Percentiles rank a stretch among this genome's conserved stretches.
These are phyloP conservation scores for Suillus luteus DNA, from an alignment of 768 basidiomycete species.

Conservation along the genomic window DNA sequence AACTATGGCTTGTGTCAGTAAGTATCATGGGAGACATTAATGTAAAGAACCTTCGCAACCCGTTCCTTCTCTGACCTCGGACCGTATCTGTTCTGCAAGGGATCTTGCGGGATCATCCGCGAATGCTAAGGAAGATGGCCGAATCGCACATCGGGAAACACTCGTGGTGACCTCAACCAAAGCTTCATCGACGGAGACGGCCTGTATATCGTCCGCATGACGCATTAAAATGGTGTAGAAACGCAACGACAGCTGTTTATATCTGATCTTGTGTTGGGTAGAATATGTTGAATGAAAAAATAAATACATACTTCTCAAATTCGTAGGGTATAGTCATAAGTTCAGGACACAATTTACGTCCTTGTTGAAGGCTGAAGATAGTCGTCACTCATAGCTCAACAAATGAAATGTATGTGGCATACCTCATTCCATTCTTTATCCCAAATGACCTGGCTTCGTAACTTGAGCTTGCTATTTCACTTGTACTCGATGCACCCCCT, in stretches of 20 bases:
- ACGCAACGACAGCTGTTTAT: conserved; percentile 78
- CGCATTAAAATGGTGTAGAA: conserved; percentile 94
- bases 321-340: conserved; percentile 88
- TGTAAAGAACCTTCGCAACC: conserved; percentile 71
- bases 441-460: conserved; percentile 92
- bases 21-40: neutral
- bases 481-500: conserved; percentile 78
- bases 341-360: conserved; percentile 70
- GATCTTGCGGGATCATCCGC: conserved; percentile 65
- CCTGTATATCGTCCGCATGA: conserved; percentile 89
- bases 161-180: conserved; percentile 82
- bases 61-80: conserved; percentile 75
- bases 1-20: conserved; percentile 46
- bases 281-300: neutral
- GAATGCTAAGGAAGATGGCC: conserved; percentile 25
- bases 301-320: conserved; percentile 67
- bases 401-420: conserved; percentile 18
- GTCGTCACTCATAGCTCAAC: conserved; percentile 8
- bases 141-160: conserved; percentile 42
- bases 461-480: conserved; percentile 92
- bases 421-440: conserved; percentile 96
- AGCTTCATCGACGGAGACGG: conserved; percentile 96
- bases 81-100: conserved; percentile 80
- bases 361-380: conserved; percentile 68
- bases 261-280: conserved; percentile 46